phyloP scores from a whole-genome alignment of 2,329 filamentous ascomycete species.

The Pseudogymnoascus sp. region DNA sequence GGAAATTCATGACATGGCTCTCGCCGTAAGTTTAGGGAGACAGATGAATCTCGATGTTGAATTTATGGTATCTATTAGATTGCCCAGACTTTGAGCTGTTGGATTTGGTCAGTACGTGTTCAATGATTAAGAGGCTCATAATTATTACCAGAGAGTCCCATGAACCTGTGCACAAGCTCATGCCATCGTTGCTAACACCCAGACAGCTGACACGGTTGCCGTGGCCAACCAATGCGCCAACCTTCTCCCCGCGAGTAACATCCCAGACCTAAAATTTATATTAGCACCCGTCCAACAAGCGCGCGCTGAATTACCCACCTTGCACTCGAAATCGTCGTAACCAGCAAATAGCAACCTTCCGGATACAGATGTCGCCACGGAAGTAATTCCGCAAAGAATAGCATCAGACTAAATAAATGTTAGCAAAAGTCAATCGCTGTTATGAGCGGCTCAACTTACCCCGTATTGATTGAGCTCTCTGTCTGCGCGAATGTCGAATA shows the following conservation, averaged over 20 bases:
- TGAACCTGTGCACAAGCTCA: constrained; percentile 97
- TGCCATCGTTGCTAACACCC: constrained; percentile 96
- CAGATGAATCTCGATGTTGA: constrained; percentile 13
- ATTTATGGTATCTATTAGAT: constrained; percentile 28
- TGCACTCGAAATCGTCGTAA: constrained; percentile 99
- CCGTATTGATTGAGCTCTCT: constrained; percentile 63
- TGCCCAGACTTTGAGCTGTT: constrained; percentile 78
- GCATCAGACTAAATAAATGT: constrained; percentile 67
- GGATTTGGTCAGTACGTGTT: constrained; percentile 27
- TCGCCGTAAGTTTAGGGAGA: constrained; percentile 12
- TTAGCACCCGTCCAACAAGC: constrained; percentile 13
- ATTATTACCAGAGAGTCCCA: constrained; percentile 94
- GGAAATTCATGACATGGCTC: constrained; percentile 5
- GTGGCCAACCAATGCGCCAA: constrained; percentile 92
- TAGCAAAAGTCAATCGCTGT: constrained; percentile 6
- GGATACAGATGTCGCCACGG: constrained; percentile 94
- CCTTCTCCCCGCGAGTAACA: constrained; percentile 89
- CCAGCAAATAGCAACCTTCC: constrained; percentile 91
- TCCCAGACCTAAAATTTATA: constrained; percentile 75
- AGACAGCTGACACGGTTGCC: constrained; percentile 98
- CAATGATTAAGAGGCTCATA: constrained; percentile 7
- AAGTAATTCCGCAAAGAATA: constrained; percentile 95
- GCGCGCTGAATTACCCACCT: constrained; percentile 51
- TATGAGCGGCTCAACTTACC: constrained; percentile 36
- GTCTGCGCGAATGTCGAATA: constrained; percentile 97